These are phyloP conservation scores for Teunomyces stri DNA, from an alignment of 805 yeast genomes.

Conservation along the genomic window DNA sequence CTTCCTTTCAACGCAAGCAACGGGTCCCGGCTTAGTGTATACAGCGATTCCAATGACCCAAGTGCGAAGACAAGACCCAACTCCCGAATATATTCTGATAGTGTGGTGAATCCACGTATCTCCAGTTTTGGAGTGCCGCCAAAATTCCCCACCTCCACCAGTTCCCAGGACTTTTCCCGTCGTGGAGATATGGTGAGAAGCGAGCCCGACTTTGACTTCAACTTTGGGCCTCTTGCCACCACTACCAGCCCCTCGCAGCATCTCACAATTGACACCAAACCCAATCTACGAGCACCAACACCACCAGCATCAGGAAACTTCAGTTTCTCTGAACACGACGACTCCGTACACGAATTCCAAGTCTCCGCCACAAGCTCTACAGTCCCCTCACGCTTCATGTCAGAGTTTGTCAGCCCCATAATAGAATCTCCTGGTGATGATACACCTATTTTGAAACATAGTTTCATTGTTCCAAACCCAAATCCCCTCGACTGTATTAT, in stretches of 20 bases:
- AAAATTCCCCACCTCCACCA: constrained; percentile 3
- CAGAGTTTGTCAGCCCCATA: constrained; percentile 16
- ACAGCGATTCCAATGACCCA: constrained; percentile 6
- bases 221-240: background rate
- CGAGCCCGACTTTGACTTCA: constrained; percentile 1
- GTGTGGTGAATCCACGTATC: constrained; percentile 14
- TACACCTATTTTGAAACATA: background rate
- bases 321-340: constrained; percentile 26
- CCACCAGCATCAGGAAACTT: constrained; percentile 10
- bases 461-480: background rate
- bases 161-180: constrained; percentile 6
- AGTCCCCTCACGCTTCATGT: constrained; percentile 5
- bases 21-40: constrained; percentile 11
- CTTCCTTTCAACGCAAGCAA: constrained; percentile 7
- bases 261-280: background rate
- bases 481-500: background rate
- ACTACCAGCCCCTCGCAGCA: background rate
- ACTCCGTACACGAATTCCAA: constrained; percentile 19
- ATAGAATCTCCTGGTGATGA: constrained; percentile 13
- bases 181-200: background rate
- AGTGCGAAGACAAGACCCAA: background rate
- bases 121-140: background rate
- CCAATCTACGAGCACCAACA: background rate
- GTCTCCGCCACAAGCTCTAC: constrained; percentile 13
- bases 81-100: constrained; percentile 17